phyloP scores from a whole-genome alignment of 1,284 basidiomycete species.

The Golubevia sp. region DNA sequence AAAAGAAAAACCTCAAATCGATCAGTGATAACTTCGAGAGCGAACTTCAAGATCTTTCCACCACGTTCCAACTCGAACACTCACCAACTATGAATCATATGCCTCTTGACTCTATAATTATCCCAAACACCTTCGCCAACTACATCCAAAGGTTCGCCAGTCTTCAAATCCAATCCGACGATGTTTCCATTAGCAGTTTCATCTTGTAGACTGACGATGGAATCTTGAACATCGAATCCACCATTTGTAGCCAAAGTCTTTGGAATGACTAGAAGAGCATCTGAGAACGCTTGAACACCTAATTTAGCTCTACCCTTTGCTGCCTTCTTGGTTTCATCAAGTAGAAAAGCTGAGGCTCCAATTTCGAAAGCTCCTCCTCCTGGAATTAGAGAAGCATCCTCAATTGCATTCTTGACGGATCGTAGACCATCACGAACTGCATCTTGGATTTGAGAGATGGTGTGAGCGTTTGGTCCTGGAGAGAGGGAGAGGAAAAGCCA shows the following conservation, averaged over 20 bases:
- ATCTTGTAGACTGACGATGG: constrained; percentile 87
- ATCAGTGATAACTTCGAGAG: background rate
- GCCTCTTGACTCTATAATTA: constrained; percentile 97
- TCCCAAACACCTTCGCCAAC: constrained; percentile 96
- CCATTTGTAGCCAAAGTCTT: constrained; percentile 97
- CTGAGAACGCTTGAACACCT: constrained; percentile 95
- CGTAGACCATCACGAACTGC: constrained; percentile 94
- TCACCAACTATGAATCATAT: constrained; percentile 95
- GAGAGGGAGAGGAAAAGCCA: background rate
- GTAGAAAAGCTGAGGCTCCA: constrained; percentile 82
- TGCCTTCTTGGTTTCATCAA: constrained; percentile 73
- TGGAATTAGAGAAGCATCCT: constrained; percentile 85
- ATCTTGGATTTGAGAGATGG: constrained; percentile 94
- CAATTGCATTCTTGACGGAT: constrained; percentile 94
- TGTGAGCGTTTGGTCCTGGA: constrained; percentile 86
- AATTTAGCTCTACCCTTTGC: constrained; percentile 97
- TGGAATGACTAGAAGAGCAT: constrained; percentile 90
- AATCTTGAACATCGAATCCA: constrained; percentile 96
- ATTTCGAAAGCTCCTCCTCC: constrained; percentile 98
- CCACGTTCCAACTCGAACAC: constrained; percentile 56
- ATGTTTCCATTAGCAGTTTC: constrained; percentile 87
- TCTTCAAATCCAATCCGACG: constrained; percentile 88
- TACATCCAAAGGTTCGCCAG: constrained; percentile 95
- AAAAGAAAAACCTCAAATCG: constrained; percentile 17
- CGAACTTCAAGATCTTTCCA: too few species aligned